Percentiles rank a stretch among this genome's conserved stretches.
Conservation (phyloP, 2,329 filamentous ascomycete species). For the Proliferodiscus dingleyae region DNA sequence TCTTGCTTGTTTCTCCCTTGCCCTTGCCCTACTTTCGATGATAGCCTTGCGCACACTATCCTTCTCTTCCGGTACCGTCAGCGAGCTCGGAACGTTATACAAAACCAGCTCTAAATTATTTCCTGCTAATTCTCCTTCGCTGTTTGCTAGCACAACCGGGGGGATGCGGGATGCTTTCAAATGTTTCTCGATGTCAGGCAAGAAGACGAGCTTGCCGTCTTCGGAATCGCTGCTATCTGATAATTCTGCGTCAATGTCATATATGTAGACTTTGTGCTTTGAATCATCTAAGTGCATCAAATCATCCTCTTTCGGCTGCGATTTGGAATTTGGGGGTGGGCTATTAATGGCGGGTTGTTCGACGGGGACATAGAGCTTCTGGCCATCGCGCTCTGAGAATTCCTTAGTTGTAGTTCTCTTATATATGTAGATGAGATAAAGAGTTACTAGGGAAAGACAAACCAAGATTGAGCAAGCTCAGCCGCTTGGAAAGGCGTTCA, state of each 20-base stretch:
- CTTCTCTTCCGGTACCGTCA: conserved; percentile 69
- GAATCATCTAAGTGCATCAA: conserved; percentile 80
- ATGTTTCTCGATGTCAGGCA: conserved; percentile 81
- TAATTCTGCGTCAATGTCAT: conserved; percentile 84
- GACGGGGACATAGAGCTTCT: conserved; percentile 62
- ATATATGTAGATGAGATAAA: conserved; percentile 6
- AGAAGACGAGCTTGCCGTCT: conserved; percentile 63
- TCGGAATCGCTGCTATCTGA: conserved; percentile 59
- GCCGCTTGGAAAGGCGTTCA: conserved; percentile 76
- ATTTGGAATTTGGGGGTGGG: conserved; percentile 15
- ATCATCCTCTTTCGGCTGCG: conserved; percentile 41
- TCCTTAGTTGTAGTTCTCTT: conserved; percentile 17
- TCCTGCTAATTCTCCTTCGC: conserved; percentile 49
- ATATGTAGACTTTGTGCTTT: conserved; percentile 83
- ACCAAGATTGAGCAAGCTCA: conserved; percentile 81
- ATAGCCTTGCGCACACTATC: conserved; percentile 80
- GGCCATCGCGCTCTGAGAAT: conserved; percentile 52
- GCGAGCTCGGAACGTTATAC: conserved; percentile 72
- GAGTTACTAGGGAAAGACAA: conserved; percentile 31
- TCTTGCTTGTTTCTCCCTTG: conserved; percentile 53
- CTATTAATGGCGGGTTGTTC: conserved; percentile 40
- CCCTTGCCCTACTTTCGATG: conserved; percentile 68
- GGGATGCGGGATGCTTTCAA: conserved; percentile 64
- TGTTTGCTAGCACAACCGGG: conserved; percentile 55
- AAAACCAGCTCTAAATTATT: conserved; percentile 67